Evolutionary conservation across 2,329 filamentous ascomycete species (phyloP).

Genomic region (Trichoderma harzianum): DNA sequence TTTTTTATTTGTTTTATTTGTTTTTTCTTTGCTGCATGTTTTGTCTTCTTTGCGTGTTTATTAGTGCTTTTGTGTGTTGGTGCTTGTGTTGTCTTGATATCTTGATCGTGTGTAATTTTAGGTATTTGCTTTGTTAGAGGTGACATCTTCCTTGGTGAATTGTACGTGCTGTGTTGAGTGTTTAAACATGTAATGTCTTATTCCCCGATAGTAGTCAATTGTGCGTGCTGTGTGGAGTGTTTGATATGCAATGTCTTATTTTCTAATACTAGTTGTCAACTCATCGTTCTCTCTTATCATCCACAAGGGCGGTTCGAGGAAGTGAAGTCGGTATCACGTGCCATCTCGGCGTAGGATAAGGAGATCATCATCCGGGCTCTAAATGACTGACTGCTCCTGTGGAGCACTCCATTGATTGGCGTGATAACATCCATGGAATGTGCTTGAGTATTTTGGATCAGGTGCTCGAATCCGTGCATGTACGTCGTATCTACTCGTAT

Average conservation of each 20-base stretch:
- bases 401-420: not conserved
- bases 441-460: not conserved
- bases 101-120: not conserved
- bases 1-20: not conserved
- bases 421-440: not conserved
- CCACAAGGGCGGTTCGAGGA: too few relatives aligned
- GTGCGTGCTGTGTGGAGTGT: too few relatives aligned
- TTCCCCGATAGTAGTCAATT: too few relatives aligned
- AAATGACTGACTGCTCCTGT: not conserved
- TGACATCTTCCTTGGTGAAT: not conserved
- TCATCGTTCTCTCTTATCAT: not conserved
- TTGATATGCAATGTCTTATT: not conserved
- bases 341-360: not conserved
- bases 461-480: not conserved
- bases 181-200: not conserved
- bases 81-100: not conserved
- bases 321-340: conserved; percentile 5
- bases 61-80: not conserved
- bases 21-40: not conserved
- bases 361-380: not conserved
- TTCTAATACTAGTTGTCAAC: not conserved
- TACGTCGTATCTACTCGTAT: not conserved
- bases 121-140: not conserved
- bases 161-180: not conserved
- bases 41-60: not conserved